Base-by-base conservation (phyloP, 1,284 basidiomycete species). In the Fistulinella staudtii region DNA sequence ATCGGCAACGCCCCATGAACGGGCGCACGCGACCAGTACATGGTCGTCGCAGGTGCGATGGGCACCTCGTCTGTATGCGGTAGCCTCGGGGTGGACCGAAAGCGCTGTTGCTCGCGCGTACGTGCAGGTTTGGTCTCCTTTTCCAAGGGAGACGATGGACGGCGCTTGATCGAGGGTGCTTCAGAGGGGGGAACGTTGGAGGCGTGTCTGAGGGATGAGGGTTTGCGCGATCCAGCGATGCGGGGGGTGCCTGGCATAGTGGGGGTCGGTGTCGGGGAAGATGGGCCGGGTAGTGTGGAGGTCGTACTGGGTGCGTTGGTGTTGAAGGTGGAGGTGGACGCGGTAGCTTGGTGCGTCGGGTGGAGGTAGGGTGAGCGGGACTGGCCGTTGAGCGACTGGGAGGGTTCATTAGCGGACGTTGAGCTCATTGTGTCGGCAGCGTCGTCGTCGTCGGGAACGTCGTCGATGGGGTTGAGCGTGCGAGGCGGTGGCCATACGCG, bases 21-120 rank as follows among this genome's bases (percentile, higher is more conserved):
- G 0, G 92, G 87, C 2, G 89, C 84, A 43, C 77, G 76, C 52
- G 86, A 89, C 85, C 90, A 94, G 65, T 94, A 89, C 85, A 93
- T 91, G 33, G 76, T 61, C 10, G 79, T 78, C 40, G 78, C 72
- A 41, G 67, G 82, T 48, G 68, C 79, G 57, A 55, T 72, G 38
- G 76, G 70, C 5, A 70, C 76, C 36, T 82, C 74, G 54, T 76
- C 74, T 35, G 73, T 71, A 50, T 82, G 74, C 1, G 79, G 77
- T 13, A 86, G 59, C 20, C 74, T 74, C 2, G 84, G 80, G 13
- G 58, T 71, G 11, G 57, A 57, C 17, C 74, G 69, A 24, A 67
- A 56, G 40, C 66, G 71, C 14, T 58, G 68, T n/a, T n/a, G n/a
- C 27, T 61, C 53, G 39, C 48, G 49, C 0, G 24, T 25, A 42